Conservation (phyloP, 768 basidiomycete genomes). For the Lyophyllum decastes region DNA sequence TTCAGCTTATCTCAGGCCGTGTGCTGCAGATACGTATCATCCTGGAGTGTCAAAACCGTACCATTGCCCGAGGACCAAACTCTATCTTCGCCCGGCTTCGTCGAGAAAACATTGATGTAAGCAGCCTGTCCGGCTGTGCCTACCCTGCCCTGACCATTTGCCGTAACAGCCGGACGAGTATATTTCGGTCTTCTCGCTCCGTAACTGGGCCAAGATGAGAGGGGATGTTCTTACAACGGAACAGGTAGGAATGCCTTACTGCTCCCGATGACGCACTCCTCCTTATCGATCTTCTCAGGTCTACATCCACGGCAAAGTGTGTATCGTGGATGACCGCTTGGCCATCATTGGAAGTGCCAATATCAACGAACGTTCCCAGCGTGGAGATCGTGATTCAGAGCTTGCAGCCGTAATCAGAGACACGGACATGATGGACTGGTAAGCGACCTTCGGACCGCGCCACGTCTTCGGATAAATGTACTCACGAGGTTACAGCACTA, state of each 20-base stretch:
- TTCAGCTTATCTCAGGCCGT: neutral
- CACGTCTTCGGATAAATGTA: neutral
- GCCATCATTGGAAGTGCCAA: conserved; percentile 96
- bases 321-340: conserved; percentile 92
- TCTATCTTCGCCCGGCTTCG: conserved; percentile 88
- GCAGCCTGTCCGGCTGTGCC: conserved; percentile 22
- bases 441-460: conserved; percentile 20
- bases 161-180: conserved; percentile 81
- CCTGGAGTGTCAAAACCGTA: conserved; percentile 91
- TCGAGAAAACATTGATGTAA: conserved; percentile 86
- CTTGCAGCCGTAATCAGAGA: conserved; percentile 91
- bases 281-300: conserved; percentile 45
- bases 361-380: conserved; percentile 95
- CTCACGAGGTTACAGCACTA: conserved; percentile 52
- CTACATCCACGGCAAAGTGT: conserved; percentile 88
- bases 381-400: conserved; percentile 97
- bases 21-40: conserved; percentile 81
- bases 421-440: conserved; percentile 96
- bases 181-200: conserved; percentile 85
- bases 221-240: conserved; percentile 86
- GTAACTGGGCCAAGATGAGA: conserved; percentile 92
- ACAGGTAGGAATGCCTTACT: conserved; percentile 50
- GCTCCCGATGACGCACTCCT: neutral
- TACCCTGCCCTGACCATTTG: conserved; percentile 9
- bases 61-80: conserved; percentile 84